Evolutionary conservation across 2,329 filamentous ascomycete species (phyloP).

Genomic region (Aspergillus tubingensis): DNA sequence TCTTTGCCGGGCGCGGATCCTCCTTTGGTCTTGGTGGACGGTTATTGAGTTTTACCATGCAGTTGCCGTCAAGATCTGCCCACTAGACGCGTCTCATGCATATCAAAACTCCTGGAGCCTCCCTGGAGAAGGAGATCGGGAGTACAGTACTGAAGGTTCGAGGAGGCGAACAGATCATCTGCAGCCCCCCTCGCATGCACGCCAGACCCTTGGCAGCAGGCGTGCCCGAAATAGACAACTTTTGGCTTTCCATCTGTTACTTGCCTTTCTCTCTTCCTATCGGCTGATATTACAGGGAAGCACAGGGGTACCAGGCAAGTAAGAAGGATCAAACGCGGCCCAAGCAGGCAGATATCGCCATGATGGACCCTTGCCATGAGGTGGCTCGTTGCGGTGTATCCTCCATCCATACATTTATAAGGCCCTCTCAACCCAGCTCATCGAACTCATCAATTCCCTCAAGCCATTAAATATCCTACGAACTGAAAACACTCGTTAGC

Average conservation of each 20-base stretch:
- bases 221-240: constrained; percentile 12
- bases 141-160: background rate
- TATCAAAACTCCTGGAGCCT: constrained; percentile 1
- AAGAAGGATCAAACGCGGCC: constrained; percentile 7
- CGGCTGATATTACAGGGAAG: background rate
- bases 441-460: background rate
- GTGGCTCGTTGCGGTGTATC: constrained; percentile 13
- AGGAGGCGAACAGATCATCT: constrained; percentile 14
- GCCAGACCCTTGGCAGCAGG: constrained; percentile 4
- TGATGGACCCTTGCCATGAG: constrained; percentile 1
- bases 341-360: background rate
- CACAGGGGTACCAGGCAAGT: background rate
- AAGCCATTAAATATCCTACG: constrained; percentile 1
- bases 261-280: background rate
- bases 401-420: constrained; percentile 9
- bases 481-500: background rate
- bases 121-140: background rate
- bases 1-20: background rate
- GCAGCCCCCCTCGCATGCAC: constrained; percentile 17
- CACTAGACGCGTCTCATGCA: constrained; percentile 3
- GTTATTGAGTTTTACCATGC: background rate
- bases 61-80: background rate
- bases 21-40: background rate
- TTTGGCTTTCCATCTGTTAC: background rate
- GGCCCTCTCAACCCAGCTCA: background rate